Evolutionary conservation across 306 rosid genomes (phyloP), one percentile per base, ranked within the genome.

Genomic region (Lathyrus oleraceus): DNA sequence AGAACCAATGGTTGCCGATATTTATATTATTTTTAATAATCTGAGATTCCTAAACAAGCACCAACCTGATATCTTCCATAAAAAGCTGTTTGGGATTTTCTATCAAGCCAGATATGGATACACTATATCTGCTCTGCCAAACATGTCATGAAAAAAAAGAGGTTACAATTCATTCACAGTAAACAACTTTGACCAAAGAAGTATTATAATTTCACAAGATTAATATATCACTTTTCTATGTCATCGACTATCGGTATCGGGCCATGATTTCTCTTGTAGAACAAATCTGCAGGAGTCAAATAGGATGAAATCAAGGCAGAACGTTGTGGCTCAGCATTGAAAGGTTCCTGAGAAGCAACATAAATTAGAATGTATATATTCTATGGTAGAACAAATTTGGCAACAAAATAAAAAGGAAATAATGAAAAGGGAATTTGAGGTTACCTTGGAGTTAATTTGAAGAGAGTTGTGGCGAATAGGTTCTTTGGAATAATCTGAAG

Each of bases 241-340:
- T 90, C 92, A 57, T 93, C 81, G 47, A 90, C 85, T 1, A 87
- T 12, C 0, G 97, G 97, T 15, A 88, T 82, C 1, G 97, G 97
- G 30, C 97, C 98, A 76, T 93, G 98, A 63, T 90, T 93, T 73
- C 98, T 84, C 90, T 93, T 93, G 86, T 90, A 90, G 79, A 90
- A 93, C 27, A 93, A 88, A 70, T 93, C 87, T 36, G 80, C 79
- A 5, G 96, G 89, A 19, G 98, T 93, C 67, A 90, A 75, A 53
- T 93, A 93, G 1, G 96, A 83, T 2, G 81, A 65, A 13, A 54
- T 38, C 87, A 93, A 77, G 39, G 82, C 83, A 8, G 90, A 72
- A 30, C 94, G 96, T 0, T 84, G 96, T 44, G 96, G 98, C 88
- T 93, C 96, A 0, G 96, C 96, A 67, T 90, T 93, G 76, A 93